Percentiles rank a stretch among this genome's conserved stretches.
phyloP scores from a whole-genome alignment of 257 asterid genomes.

The Echites panduratus region DNA sequence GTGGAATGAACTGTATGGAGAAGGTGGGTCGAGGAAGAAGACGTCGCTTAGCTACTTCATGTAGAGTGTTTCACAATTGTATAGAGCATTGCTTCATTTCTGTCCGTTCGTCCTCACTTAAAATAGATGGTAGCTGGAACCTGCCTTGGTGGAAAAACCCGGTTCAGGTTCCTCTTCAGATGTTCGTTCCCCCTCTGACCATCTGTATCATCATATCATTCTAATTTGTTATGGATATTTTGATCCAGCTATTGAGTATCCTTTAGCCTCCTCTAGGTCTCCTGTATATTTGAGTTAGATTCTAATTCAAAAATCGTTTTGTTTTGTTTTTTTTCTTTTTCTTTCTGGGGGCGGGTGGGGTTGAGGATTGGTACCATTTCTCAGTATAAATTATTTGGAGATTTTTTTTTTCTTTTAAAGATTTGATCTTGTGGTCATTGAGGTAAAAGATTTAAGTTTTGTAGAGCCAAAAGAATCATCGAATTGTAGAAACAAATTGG shows the following conservation, averaged over 20 bases:
- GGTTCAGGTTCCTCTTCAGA: slow-evolving; percentile 10
- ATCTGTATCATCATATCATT: slow-evolving; percentile 7
- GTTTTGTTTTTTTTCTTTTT: too few species aligned
- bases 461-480: not conserved
- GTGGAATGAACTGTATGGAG: slow-evolving; percentile 85
- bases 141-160: slow-evolving; percentile 5
- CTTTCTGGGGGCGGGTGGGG: not conserved
- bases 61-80: slow-evolving; percentile 26
- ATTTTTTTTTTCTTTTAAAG: not conserved
- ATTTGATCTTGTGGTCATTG: not conserved
- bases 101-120: slow-evolving; percentile 2
- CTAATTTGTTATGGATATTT: not conserved
- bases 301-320: not conserved
- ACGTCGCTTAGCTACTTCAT: slow-evolving; percentile 72
- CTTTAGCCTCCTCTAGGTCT: not conserved
- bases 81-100: not conserved
- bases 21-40: slow-evolving; percentile 75
- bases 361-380: not conserved
- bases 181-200: not conserved
- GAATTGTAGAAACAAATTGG: not conserved
- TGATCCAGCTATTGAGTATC: not conserved
- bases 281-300: not conserved
- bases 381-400: not conserved
- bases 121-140: slow-evolving; percentile 5
- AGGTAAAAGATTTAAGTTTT: not conserved